Base-by-base conservation (phyloP, 169 alveolate genomes). In the Toxoplasma gondii region DNA sequence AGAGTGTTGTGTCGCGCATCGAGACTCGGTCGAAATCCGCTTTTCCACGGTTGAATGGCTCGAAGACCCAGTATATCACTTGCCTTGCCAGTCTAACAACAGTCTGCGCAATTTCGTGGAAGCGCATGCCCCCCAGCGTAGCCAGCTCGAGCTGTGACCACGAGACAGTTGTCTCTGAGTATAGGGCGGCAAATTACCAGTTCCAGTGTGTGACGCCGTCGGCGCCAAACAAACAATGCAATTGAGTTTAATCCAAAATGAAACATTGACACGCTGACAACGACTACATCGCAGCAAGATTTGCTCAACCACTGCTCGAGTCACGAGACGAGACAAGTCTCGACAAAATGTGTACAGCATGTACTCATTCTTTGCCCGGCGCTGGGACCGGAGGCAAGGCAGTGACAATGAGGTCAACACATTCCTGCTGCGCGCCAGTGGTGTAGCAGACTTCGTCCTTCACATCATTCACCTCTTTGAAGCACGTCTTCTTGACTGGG, bases 401-500 rank as follows among this genome's bases (percentile, higher is more conserved):
- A 31, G 90, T 82, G 74, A 88, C 36, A 31, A 88, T 39, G 29
- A 88, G 93, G 93, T 88, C 93, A 17, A 88, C 84, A 69, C 93
- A 88, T 45, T 58, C 84, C 1, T 12, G 81, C 93, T 88, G 87
- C 53, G 81, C 45, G 44, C 39, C 93, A 36, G 93, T 88, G 22
- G 53, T 69, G 82, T 88, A 88, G 93, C 93, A 88, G 22, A 69
- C 36, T 29, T 88, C 81, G 38, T 58, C 87, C 36, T 58, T 69
- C 2, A 58, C 34, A 36, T 88, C 93, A 0, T 53, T 1, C 19
- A 49, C 93, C 27, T 88, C 93, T 41, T 69, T 58, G 93, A 88
- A 88, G 58, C 93, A 88, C 34, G 93, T 88, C 58, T 43, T 88
- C 84, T 88, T 69, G 64, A 58, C 84, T 29, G 93, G 93, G 38